A percentile compares a stretch with the other conserved stretches of the same genome.
Evolutionary conservation across 169 alveolate species (phyloP).

Genomic region (Eimeria acervulina): DNA sequence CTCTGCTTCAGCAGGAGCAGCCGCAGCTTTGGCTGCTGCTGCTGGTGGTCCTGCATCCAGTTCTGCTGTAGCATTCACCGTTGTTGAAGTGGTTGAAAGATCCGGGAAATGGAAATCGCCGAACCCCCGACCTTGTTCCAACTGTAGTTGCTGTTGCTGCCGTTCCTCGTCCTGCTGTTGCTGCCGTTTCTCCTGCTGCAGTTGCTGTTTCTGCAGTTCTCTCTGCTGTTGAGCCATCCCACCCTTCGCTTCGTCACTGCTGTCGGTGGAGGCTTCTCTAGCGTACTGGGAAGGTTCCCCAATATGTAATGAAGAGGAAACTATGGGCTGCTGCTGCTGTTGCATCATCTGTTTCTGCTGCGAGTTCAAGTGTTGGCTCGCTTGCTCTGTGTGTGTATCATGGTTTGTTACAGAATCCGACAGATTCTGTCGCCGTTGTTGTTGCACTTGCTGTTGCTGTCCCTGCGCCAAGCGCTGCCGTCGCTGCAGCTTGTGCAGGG

Average conservation of each 20-base stretch:
- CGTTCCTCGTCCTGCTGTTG: neutral
- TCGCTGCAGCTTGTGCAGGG: constrained; percentile 64
- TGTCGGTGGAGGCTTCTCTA: neutral
- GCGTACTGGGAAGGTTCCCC: neutral
- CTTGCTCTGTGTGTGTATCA: neutral
- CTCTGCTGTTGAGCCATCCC: neutral
- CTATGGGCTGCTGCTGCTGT: constrained; percentile 39
- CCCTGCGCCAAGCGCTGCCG: constrained; percentile 31
- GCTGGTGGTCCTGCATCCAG: neutral
- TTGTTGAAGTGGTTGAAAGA: neutral
- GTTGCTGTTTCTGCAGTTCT: neutral
- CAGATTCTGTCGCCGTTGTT: neutral
- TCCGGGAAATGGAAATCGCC: neutral
- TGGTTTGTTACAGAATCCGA: neutral
- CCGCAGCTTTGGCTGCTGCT: neutral
- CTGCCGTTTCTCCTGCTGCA: neutral
- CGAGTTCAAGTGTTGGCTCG: neutral
- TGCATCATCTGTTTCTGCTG: neutral
- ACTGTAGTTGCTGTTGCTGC: constrained; percentile 3
- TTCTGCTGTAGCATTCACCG: neutral
- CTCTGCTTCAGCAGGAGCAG: neutral
- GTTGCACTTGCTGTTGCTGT: constrained; percentile 10
- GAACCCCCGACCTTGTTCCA: neutral
- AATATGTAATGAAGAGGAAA: neutral
- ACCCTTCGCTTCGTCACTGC: neutral